These are phyloP conservation scores for Leucogyrophana mollusca DNA, from an alignment of 768 basidiomycete genomes.

Conservation along the genomic window DNA sequence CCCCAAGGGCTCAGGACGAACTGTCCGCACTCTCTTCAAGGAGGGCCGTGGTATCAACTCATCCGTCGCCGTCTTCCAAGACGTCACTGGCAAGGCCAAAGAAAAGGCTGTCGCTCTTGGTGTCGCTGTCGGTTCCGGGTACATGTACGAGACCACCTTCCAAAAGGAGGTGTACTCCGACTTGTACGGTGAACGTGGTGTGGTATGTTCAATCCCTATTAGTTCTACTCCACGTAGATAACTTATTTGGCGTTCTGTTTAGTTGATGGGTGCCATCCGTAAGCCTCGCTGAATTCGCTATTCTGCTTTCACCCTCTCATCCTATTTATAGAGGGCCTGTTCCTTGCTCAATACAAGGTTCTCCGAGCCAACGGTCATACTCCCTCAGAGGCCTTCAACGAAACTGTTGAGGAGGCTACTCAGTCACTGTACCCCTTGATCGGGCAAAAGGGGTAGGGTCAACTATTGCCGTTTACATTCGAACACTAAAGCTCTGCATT, in stretches of 20 bases:
- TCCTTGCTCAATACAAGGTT: conserved; percentile 98
- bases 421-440: conserved; percentile 98
- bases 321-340: conserved; percentile 77
- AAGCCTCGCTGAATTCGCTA: conserved; percentile 27
- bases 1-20: conserved; percentile 97
- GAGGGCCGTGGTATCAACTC: conserved; percentile 99
- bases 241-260: conserved; percentile 2
- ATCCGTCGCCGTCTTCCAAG: conserved; percentile 92
- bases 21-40: conserved; percentile 99
- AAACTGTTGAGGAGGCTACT: conserved; percentile 99
- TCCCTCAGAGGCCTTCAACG: conserved; percentile 99
- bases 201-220: conserved; percentile 55
- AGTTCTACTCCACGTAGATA: conserved; percentile 1
- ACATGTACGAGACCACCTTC: conserved; percentile 98
- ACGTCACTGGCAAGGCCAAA: conserved; percentile 96
- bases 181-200: conserved; percentile 99
- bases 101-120: conserved; percentile 96
- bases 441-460: conserved; percentile 82
- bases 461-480: neutral
- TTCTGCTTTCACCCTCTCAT: conserved; percentile 1
- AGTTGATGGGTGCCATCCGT: conserved; percentile 98
- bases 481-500: too few species aligned
- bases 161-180: conserved; percentile 99
- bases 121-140: conserved; percentile 94
- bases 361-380: conserved; percentile 95